Evolutionary conservation across 129 eudicot species (phyloP).

Genomic region (Escallonia herrerae): DNA sequence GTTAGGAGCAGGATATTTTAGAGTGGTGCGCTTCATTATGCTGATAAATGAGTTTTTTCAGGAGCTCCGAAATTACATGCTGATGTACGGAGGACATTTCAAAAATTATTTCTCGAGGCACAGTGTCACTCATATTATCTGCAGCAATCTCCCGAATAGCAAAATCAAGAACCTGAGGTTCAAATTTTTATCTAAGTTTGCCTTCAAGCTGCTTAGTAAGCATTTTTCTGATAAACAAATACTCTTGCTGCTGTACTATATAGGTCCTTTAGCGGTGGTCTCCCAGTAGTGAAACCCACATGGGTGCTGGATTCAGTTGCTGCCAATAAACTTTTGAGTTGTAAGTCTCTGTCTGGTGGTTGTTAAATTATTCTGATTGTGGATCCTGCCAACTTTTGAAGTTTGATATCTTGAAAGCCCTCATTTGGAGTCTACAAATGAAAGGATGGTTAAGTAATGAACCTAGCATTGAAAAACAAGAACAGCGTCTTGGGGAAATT

Average conservation of each 20-base stretch:
- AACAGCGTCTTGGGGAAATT: not conserved
- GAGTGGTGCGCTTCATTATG: too few species aligned
- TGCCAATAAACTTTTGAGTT: slow-evolving; percentile 69
- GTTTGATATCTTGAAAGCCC: not conserved
- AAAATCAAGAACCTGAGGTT: slow-evolving; percentile 90
- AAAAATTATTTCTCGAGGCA: slow-evolving; percentile 89
- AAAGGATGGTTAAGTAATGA: not conserved
- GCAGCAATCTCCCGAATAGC: slow-evolving; percentile 93
- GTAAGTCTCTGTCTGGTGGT: slow-evolving; percentile 32
- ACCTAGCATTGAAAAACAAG: not conserved
- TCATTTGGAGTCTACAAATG: not conserved
- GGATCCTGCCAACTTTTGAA: not conserved
- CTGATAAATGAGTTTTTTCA: slow-evolving; percentile 15
- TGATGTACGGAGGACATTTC: slow-evolving; percentile 86
- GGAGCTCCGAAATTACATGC: slow-evolving; percentile 83
- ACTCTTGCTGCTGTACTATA: slow-evolving; percentile 15
- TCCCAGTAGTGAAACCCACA: slow-evolving; percentile 86
- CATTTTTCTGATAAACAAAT: not conserved
- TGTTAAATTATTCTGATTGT: not conserved
- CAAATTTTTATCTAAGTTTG: slow-evolving; percentile 6
- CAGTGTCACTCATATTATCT: slow-evolving; percentile 84
- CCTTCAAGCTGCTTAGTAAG: not conserved
- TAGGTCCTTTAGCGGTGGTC: slow-evolving; percentile 93
- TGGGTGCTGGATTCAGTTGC: slow-evolving; percentile 91
- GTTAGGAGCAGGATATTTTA: too few species aligned